Evolutionary conservation across 2,329 filamentous ascomycete species (phyloP), one percentile per base, ranked within the genome.

Genomic region (Setomelanomma holmii): DNA sequence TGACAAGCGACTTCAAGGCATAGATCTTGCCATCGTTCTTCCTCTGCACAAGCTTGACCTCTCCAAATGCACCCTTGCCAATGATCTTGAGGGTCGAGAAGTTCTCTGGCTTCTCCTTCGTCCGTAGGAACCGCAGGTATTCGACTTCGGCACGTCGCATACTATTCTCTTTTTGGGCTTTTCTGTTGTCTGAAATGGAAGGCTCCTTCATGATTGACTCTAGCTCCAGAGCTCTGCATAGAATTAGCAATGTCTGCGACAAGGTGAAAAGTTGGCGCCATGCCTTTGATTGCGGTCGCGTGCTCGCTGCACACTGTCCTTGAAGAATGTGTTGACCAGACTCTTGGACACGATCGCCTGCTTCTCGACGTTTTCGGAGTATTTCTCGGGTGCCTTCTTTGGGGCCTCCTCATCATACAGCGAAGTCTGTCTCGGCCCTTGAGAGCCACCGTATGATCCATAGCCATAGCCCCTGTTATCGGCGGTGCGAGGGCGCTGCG

Each of bases 61-160:
- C 95, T 74, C 95, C 95, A 71, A 99, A 99, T 12, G 95, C 95
- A 77, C 95, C 95, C 82, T 99, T 99, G 71, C 95, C 95, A 66
- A 99, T 99, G 65, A 98, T 93, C 82, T 98, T 98, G 77, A 98
- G 84, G 1, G 93, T 98, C 60, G 87, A 86, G 82, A 98, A 99
- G 79, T 98, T 98, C 64, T 93, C 88, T 10, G 93, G 92, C 76
- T 89, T 89, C 74, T 98, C 93, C 76, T 91, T 93, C 51, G 93
- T 97, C 50, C 93, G 88, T 68, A 98, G 81, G 81, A 98, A 97
- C 34, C 93, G 91, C 58, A 99, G 82, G 76, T 96, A 98, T 68
- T 92, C 90, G 44, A 90, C 91, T 76, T 98, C 93, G 67, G 93
- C 91, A 68, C 90, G 89, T 49, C 92, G 90, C 61, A 92, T 89